Evolutionary conservation across 163 green algal genomes (phyloP).

Genomic region (Coccomyxa subellipsoidea): DNA sequence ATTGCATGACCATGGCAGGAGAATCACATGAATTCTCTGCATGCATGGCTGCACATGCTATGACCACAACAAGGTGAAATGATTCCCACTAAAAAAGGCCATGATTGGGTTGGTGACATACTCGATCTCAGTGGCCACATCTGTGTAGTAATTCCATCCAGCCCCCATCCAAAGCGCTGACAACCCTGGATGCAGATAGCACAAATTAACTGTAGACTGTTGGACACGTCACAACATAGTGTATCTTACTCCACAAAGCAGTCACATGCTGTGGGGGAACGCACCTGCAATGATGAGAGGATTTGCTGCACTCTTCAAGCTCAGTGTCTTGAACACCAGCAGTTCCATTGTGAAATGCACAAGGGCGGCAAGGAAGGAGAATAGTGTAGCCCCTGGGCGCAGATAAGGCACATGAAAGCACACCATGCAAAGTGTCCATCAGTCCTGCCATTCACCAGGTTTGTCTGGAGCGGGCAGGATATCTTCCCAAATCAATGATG

Average conservation of each 20-base stretch:
- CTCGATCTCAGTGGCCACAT: slow-evolving; percentile 5
- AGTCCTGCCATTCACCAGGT: too few species aligned
- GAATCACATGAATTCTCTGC: too few species aligned
- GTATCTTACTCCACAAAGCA: too few species aligned
- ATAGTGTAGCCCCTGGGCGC: slow-evolving; percentile 63
- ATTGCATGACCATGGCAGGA: background rate
- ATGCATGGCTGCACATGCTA: too few species aligned
- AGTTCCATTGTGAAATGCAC: slow-evolving; percentile 71
- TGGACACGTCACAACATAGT: background rate
- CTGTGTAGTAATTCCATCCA: slow-evolving; percentile 81
- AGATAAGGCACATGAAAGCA: too few species aligned
- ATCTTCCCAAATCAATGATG: too few species aligned
- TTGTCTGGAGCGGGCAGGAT: too few species aligned
- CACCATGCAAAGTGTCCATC: too few species aligned
- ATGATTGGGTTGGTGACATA: background rate
- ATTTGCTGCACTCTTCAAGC: slow-evolving; percentile 42
- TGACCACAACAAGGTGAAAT: too few species aligned
- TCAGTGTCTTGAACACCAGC: slow-evolving; percentile 67
- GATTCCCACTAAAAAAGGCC: too few species aligned
- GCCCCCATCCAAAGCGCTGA: slow-evolving; percentile 71
- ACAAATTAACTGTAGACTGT: background rate
- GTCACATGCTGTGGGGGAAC: background rate
- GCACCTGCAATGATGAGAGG: slow-evolving; percentile 67
- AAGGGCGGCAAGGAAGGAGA: slow-evolving; percentile 72
- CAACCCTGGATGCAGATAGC: slow-evolving; percentile 38